A percentile compares a stretch with the other conserved stretches of the same genome.
Conservation (phyloP, 2,329 filamentous ascomycete species). For the Chaetomium strumarium region DNA sequence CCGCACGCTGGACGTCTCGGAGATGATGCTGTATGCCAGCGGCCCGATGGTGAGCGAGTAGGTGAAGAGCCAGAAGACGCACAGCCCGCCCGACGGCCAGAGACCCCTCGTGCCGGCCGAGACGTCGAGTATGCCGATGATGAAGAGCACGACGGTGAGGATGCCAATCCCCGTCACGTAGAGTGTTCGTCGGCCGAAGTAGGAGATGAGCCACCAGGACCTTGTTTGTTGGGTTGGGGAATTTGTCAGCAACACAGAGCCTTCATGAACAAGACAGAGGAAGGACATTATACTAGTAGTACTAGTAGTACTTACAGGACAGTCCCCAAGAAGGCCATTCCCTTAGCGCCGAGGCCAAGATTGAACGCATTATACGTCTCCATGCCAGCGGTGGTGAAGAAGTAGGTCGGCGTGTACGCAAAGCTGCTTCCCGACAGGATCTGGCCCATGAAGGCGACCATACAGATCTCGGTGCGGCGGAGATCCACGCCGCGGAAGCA, state of each 20-base stretch:
- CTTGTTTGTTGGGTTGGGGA: neutral
- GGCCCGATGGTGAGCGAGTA: slow-evolving; percentile 41
- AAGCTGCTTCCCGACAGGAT: slow-evolving; percentile 35
- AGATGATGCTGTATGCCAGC: slow-evolving; percentile 40
- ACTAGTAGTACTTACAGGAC: slow-evolving; percentile 28
- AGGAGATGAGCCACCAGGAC: slow-evolving; percentile 40
- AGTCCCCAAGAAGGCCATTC: slow-evolving; percentile 39
- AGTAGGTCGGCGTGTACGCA: slow-evolving; percentile 40
- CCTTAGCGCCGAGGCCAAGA: slow-evolving; percentile 38
- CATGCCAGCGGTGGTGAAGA: slow-evolving; percentile 42
- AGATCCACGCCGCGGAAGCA: slow-evolving; percentile 44
- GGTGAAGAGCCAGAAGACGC: slow-evolving; percentile 39
- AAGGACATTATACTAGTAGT: too few species aligned
- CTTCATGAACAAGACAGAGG: too few species aligned
- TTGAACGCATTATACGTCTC: slow-evolving; percentile 33
- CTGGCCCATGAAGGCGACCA: slow-evolving; percentile 38
- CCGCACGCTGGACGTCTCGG: slow-evolving; percentile 41
- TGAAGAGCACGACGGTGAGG: slow-evolving; percentile 37
- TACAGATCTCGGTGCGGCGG: slow-evolving; percentile 40
- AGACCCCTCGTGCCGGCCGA: slow-evolving; percentile 32
- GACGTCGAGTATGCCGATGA: slow-evolving; percentile 38
- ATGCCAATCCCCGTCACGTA: slow-evolving; percentile 36
- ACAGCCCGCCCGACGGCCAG: slow-evolving; percentile 37
- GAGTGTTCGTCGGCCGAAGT: slow-evolving; percentile 38
- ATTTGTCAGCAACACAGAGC: too few species aligned